Base-by-base conservation (phyloP, 1,284 basidiomycete genomes). In the Ustilago xerochloae region DNA sequence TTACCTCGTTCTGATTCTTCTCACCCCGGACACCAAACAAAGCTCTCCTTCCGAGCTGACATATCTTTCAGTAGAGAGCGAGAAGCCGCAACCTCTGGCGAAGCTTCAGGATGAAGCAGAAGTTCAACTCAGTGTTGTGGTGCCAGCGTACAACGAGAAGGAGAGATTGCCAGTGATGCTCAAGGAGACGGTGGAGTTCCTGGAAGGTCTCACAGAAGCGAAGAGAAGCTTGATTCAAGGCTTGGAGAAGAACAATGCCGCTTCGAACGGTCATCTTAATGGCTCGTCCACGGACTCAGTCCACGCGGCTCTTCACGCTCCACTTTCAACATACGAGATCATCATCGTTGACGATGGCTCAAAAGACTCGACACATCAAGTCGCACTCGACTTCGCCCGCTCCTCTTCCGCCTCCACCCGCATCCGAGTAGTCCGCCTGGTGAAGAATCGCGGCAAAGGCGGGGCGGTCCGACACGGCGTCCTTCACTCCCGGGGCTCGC, bases 111-210 rank as follows among this genome's bases (percentile, higher is more conserved):
- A 65, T 2, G 58, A 53, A 24, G 39, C 41, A n/a, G 32, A 43
- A 5, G 74, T 86, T 39, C 82, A 83, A 39, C 87, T 97, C 29
- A 91, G 89, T 20, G 88, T 97, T 68, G 88, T 97, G 62, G 89
- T 97, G 8, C 94, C 94, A 13, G 94, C 94, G 0, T 97, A 90
- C 87, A 97, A 97, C 81, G 94, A 97, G 85, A 89, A 89, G 9
- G 85, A 88, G 15, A 89, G 94, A 6, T 86, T 97, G n/a, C 90
- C 90, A 0, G 82, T 86, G 38, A 97, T 97, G 93, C 88, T 97
- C 72, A 86, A 87, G 5, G 89, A 90, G 24, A 89, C 93, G 7
- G 85, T 95, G 52, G 68, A 70, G 9, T 85, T 70, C 62, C 77
- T 87, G 43, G 81, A 88, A 86, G 18, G 89, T 7, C 33, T 74